Evolutionary conservation across 2,329 filamentous ascomycete species (phyloP), one percentile per base, ranked within the genome.

Genomic region (Pseudogymnoascus sp.): DNA sequence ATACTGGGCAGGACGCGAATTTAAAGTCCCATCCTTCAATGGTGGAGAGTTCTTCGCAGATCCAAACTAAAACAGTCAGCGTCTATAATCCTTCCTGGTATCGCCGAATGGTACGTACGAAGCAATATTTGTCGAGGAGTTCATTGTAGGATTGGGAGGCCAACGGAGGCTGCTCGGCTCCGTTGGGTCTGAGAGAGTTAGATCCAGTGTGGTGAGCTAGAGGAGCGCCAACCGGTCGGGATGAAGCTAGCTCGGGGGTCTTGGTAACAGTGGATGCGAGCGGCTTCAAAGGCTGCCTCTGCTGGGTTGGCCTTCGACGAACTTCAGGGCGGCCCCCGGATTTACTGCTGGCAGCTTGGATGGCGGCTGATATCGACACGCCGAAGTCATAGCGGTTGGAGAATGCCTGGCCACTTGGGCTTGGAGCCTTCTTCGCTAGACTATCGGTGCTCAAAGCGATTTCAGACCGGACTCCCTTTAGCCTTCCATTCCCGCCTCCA

Each of bases 91-190:
- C 69, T 69, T 65, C 67, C 65, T 60, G 17, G 62, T 35, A 68
- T 71, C 68, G 65, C 70, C 67, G 69, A 68, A 76, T 77, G 73
- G 83, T 83, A 96, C 93, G 87, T 93, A 97, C 93, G 86, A 97
- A 99, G 83, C 95, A 99, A 83, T 96, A 99, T 81, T 96, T 97
- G 81, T 96, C 93, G 76, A 99, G 89, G 68, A 99, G 84, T 78
- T 99, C 95, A 78, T 96, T 91, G 76, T 99, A 97, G 65, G 93
- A 93, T 65, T 91, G 87, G 67, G 92, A 96, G 65, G 93, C 85
- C 68, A 96, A 88, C 72, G 84, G 82, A 50, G 87, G 87, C 72
- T 88, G 86, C 71, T 84, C 83, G 40, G 82, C 79, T 13, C 82
- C 77, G 19, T 53, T 33, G 5, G 50, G 46, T 31, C 29, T 26